Base-by-base conservation (phyloP, 208 protist genomes). In the Leishmania tropica region DNA sequence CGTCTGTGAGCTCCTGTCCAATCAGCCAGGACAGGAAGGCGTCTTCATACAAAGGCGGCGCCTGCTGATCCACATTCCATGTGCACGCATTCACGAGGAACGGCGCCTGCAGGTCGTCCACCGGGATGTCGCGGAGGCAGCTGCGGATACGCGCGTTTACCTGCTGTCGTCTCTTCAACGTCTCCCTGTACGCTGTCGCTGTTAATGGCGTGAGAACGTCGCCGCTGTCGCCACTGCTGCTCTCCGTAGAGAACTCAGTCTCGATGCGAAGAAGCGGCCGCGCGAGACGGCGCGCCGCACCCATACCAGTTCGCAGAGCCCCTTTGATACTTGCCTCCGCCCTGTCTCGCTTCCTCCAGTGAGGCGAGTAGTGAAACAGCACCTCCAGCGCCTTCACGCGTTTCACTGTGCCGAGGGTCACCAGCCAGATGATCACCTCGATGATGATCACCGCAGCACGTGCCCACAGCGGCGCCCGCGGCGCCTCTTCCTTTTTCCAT, bases 41-140 rank as follows among this genome's bases (percentile, higher is more conserved):
- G 42, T 84, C 56, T 28, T 75, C 81, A 40, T 87, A 56, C 40
- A 82, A 62, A 15, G 91, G 93, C 40, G 87, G 90, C 15, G 83
- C 67, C 70, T 87, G 88, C 82, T 92, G 89, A 75, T 96, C 88
- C 24, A 96, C 93, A 71, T 96, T 96, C 93, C 93, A 96, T 47
- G 93, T 96, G 70, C 93, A 94, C 45, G 88, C 86, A 72, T 94
- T 91, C 60, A 96, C 86, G 31, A 86, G 74, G 45, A 96, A 84
- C 15, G 83, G 83, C 19, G 76, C 75, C 64, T 88, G 64, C 31
- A 87, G 72, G 11, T 84, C 81, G 3, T 79, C 78, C 6, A 80
- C 64, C 3, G 77, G 40, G 48, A 86, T 76, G 47, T 64, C 45
- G 35, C 53, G 64, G 28, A 92, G 78, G 42, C 13, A 79, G 31